A percentile compares a stretch with the other conserved stretches of the same genome.
phyloP scores from a whole-genome alignment of 331 rosid genomes.

The Erythrophleum ivorense region DNA sequence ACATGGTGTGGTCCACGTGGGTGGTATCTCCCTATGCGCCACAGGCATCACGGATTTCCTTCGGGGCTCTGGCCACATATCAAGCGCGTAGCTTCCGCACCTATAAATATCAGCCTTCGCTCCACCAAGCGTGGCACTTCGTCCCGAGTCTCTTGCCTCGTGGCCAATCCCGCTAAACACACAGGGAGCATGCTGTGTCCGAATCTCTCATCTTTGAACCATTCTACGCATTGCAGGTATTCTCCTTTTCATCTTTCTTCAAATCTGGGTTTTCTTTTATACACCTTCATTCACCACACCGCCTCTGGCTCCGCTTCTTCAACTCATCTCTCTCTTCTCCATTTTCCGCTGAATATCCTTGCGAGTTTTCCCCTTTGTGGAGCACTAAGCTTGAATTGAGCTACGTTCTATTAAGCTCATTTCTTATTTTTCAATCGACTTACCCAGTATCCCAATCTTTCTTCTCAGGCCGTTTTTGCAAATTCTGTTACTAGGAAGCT shows the following conservation, averaged over 20 bases:
- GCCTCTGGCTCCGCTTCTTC: neutral
- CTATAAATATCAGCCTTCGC: neutral
- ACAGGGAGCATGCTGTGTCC: neutral
- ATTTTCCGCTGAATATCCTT: too few relatives aligned
- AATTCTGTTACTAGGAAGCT: neutral
- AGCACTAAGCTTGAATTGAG: neutral
- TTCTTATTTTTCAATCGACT: neutral
- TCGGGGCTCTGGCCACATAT: neutral
- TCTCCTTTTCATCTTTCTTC: neutral
- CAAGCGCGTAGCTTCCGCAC: neutral
- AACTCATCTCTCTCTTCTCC: neutral
- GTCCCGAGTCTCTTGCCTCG: neutral
- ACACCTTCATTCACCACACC: neutral
- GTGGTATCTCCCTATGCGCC: neutral
- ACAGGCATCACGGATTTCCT: neutral
- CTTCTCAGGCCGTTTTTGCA: neutral
- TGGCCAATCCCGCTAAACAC: neutral
- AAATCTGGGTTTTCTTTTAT: neutral
- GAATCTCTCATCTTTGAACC: neutral
- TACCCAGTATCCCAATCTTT: neutral
- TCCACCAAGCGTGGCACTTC: neutral
- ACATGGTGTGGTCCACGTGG: neutral
- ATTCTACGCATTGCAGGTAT: conserved; percentile 1
- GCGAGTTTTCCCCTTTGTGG: neutral
- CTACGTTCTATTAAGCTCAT: neutral